Evolutionary conservation across 2,329 filamentous ascomycete genomes (phyloP).

Genomic region (Alternaria gansuensis): DNA sequence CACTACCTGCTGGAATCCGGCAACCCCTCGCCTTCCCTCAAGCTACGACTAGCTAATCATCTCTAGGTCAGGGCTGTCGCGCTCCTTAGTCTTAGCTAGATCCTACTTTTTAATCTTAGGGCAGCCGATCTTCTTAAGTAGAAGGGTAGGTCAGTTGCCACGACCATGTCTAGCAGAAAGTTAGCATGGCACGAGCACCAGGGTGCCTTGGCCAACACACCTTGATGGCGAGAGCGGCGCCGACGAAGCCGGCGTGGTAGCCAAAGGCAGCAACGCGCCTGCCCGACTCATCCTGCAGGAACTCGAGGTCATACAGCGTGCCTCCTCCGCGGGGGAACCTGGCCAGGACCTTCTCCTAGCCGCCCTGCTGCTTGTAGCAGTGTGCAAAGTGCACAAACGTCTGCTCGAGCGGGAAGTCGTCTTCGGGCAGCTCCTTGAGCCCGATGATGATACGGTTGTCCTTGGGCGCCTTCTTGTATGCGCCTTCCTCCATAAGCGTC

Average conservation of each 20-base stretch:
- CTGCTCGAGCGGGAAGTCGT: slow-evolving; percentile 51
- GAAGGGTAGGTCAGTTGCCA: slow-evolving; percentile 77
- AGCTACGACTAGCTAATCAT: no score
- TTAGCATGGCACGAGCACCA: slow-evolving; percentile 12
- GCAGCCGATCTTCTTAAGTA: slow-evolving; percentile 78
- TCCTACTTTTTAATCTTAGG: slow-evolving; percentile 77
- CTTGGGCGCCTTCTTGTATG: slow-evolving; percentile 51
- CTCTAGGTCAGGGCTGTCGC: slow-evolving; percentile 77
- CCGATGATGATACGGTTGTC: slow-evolving; percentile 54
- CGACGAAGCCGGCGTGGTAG: slow-evolving; percentile 58
- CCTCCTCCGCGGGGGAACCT: slow-evolving; percentile 80
- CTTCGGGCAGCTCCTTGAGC: slow-evolving; percentile 55
- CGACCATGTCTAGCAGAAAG: slow-evolving; percentile 73
- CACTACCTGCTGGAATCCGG: no score
- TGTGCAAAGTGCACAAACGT: slow-evolving; percentile 56
- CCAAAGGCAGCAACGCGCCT: slow-evolving; percentile 77
- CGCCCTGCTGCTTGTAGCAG: slow-evolving; percentile 56
- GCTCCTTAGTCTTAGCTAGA: slow-evolving; percentile 74
- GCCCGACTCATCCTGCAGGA: slow-evolving; percentile 76
- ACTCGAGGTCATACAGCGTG: slow-evolving; percentile 85
- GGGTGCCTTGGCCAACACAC: slow-evolving; percentile 23
- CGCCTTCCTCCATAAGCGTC: slow-evolving; percentile 50
- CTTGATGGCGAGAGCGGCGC: slow-evolving; percentile 58
- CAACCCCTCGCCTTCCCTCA: no score
- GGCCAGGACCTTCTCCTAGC: slow-evolving; percentile 79